Base-by-base conservation (phyloP, 1,284 basidiomycete species). In the Cutaneotrichosporon dermatis region DNA sequence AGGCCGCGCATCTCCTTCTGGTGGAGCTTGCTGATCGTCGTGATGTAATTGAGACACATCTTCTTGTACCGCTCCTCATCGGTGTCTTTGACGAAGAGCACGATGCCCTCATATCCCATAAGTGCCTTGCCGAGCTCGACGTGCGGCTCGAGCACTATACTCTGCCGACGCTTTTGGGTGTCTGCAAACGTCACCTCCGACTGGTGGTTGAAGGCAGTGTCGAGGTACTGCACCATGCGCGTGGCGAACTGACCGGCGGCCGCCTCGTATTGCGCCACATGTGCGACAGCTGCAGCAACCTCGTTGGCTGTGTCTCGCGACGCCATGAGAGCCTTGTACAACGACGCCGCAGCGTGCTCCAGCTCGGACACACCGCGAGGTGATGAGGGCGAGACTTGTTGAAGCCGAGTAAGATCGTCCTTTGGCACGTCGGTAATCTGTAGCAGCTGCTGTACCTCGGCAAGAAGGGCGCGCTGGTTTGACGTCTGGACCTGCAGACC, bases 401-500 rank as follows among this genome's bases (percentile, higher is more conserved):
- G 88, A 2, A 99, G 83, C 0, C 83, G 85, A 12, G 87, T 74
- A 51, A 98, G 80, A 7, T 88, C 86, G 37, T 87, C 84, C 59
- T 85, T 82, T 65, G 91, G 86, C 11, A 99, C 93, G 76, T 97
- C 89, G 33, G 95, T 91, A 8, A 92, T 99, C 85, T 91, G 86
- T 69, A 97, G 79, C 33, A 96, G 80, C 68, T 90, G 89, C 72
- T 92, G 87, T 6, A 97, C 79, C 76, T 92, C 93, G 42, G 80
- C 82, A 37, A 96, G 76, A 6, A 97, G 82, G 2, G 86, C 85
- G 43, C 88, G 85, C 75, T 98, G 95, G 70, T 99, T 99, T 71
- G 95, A 92, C 9, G 88, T 98, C 71, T 99, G 95, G 1, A 99
- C 93, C 79, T 99, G 96, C 40, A 99, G 80, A 68, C 96, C 96